Conservation (phyloP, 129 eudicot species). For the Silybum marianum region DNA sequence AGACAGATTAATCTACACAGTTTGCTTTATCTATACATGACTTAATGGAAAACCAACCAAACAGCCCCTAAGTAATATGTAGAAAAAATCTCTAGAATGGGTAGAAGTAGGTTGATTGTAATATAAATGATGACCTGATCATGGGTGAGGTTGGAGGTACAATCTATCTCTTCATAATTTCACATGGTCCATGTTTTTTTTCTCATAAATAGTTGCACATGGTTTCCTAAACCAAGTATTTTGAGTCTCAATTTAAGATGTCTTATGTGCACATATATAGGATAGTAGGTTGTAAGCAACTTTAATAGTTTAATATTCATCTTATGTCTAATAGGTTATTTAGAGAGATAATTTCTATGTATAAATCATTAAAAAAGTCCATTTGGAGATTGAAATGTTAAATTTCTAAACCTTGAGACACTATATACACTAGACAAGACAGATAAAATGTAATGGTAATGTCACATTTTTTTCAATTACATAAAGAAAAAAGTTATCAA, state of each 20-base stretch:
- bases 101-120: not conserved
- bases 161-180: not conserved
- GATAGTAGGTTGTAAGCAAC: not conserved
- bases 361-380: not conserved
- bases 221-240: not conserved
- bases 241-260: not conserved
- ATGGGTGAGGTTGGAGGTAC: not conserved
- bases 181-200: not conserved
- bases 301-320: not conserved
- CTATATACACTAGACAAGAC: not conserved
- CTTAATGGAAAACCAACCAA: too few relatives aligned
- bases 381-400: not conserved
- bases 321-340: not conserved
- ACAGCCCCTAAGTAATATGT: not conserved
- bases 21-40: too few relatives aligned
- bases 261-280: not conserved
- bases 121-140: not conserved
- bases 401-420: not conserved
- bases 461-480: not conserved
- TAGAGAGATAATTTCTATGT: not conserved
- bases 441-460: not conserved
- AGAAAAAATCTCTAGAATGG: not conserved
- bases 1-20: too few relatives aligned
- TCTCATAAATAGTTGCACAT: not conserved
- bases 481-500: not conserved